Percentiles rank a stretch among this genome's conserved stretches.
phyloP scores from a whole-genome alignment of 371 early-diverging fungal genomes.

The Mortierella sp. region DNA sequence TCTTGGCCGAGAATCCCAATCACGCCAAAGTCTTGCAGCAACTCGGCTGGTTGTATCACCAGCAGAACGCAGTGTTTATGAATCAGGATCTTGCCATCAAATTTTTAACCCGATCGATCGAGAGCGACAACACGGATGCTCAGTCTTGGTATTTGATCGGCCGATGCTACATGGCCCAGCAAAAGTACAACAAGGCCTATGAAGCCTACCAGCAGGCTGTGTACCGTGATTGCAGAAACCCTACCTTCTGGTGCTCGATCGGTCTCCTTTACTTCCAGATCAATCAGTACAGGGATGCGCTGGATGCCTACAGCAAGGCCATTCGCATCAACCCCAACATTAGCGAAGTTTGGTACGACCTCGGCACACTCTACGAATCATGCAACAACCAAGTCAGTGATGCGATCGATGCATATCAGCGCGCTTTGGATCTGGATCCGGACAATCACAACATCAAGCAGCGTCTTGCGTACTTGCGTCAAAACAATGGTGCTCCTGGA shows the following conservation, averaged over 20 bases:
- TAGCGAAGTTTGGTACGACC: constrained; percentile 96
- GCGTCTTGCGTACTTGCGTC: constrained; percentile 66
- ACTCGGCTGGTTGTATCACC: constrained; percentile 95
- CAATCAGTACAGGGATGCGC: constrained; percentile 93
- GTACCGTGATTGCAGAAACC: constrained; percentile 93
- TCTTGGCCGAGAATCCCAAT: constrained; percentile 87
- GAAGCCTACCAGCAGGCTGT: constrained; percentile 99
- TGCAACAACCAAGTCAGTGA: constrained; percentile 98
- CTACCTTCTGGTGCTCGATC: constrained; percentile 98
- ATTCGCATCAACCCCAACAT: constrained; percentile 94
- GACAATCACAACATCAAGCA: constrained; percentile 84
- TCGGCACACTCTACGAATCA: constrained; percentile 96
- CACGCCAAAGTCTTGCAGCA: constrained; percentile 97
- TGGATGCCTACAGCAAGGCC: constrained; percentile 97
- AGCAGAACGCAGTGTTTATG: constrained; percentile 79
- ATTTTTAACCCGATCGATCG: constrained; percentile 85
- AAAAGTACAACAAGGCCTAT: constrained; percentile 95
- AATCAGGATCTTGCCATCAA: constrained; percentile 88
- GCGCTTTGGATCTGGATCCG: constrained; percentile 93
- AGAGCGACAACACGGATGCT: constrained; percentile 88
- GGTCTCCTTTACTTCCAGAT: constrained; percentile 98
- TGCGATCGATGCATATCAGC: constrained; percentile 96
- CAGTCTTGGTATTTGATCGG: constrained; percentile 97
- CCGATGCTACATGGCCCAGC: constrained; percentile 95
- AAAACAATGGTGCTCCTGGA: constrained; percentile 42